Conservation (phyloP, 441 rosid species). For the Gossypium armourianum region DNA sequence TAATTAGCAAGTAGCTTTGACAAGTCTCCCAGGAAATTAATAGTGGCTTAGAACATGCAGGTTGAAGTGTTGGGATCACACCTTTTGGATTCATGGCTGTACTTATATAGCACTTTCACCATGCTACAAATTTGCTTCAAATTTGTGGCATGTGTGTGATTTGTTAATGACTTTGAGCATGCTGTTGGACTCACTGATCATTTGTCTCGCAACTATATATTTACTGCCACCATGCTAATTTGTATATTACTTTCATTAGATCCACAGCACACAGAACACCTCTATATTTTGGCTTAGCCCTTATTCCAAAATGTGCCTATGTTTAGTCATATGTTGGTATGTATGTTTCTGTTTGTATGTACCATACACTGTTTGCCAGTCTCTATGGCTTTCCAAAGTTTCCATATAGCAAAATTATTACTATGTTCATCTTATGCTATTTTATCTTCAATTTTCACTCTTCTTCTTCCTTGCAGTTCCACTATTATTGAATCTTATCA, state of each 20-base stretch:
- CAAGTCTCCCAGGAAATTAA: background rate
- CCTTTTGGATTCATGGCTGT: background rate
- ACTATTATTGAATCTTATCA: background rate
- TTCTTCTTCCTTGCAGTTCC: background rate
- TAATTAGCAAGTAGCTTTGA: constrained; percentile 6
- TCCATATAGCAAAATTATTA: background rate
- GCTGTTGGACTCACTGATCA: background rate
- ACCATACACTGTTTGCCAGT: background rate
- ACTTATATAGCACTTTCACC: background rate
- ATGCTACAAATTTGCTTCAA: background rate
- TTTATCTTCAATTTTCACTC: background rate
- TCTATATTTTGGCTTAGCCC: background rate
- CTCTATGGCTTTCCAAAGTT: background rate
- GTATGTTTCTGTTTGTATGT: background rate
- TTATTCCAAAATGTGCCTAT: background rate
- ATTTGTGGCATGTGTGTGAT: background rate
- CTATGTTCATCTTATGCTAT: background rate
- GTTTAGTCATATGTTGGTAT: background rate
- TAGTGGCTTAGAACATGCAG: background rate
- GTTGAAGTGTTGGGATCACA: background rate
- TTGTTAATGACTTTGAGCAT: background rate
- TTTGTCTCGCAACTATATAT: constrained; percentile 2
- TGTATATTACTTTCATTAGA: background rate
- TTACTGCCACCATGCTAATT: background rate
- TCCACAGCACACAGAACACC: background rate